Conservation (phyloP, 2,329 filamentous ascomycete genomes). For the Ophiostoma populinum region DNA sequence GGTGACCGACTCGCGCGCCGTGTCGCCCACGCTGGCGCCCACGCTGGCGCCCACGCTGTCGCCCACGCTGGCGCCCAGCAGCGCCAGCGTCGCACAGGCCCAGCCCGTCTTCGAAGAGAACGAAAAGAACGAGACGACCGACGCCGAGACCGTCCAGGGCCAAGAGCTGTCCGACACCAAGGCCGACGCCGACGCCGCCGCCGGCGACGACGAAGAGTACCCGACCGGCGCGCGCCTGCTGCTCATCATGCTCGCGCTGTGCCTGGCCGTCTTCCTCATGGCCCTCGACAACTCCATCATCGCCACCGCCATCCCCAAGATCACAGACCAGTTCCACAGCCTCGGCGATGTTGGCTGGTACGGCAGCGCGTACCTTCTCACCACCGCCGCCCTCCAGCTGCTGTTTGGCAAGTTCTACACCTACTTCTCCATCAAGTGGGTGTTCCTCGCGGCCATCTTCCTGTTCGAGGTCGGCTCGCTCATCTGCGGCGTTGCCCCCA, state of each 20-base stretch:
- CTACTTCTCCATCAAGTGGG: slow-evolving; percentile 20
- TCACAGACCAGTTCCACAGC: slow-evolving; percentile 20
- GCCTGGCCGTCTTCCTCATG: slow-evolving; percentile 26
- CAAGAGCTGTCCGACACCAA: neutral
- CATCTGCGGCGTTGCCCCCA: slow-evolving; percentile 16
- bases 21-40: slow-evolving; percentile 6
- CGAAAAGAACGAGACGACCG: neutral
- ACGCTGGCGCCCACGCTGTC: slow-evolving; percentile 6
- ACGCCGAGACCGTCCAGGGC: neutral
- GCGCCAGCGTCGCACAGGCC: slow-evolving; percentile 3
- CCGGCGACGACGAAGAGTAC: slow-evolving; percentile 13
- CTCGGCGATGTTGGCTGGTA: slow-evolving; percentile 27
- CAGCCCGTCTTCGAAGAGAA: slow-evolving; percentile 1
- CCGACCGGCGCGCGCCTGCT: slow-evolving; percentile 19
- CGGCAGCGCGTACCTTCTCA: slow-evolving; percentile 21
- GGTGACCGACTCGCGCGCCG: slow-evolving; percentile 3
- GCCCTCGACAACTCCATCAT: slow-evolving; percentile 21
- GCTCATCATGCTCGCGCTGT: slow-evolving; percentile 26
- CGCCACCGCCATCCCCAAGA: slow-evolving; percentile 20
- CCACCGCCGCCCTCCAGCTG: slow-evolving; percentile 18
- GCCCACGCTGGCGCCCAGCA: slow-evolving; percentile 7
- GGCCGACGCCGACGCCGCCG: neutral
- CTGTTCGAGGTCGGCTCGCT: slow-evolving; percentile 22
- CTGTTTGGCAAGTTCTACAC: slow-evolving; percentile 20
- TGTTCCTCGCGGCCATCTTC: slow-evolving; percentile 17